Evolutionary conservation across 495 filamentous ascomycete species (phyloP), one percentile per base, ranked within the genome.

Genomic region (Chaetomidium leptoderma): DNA sequence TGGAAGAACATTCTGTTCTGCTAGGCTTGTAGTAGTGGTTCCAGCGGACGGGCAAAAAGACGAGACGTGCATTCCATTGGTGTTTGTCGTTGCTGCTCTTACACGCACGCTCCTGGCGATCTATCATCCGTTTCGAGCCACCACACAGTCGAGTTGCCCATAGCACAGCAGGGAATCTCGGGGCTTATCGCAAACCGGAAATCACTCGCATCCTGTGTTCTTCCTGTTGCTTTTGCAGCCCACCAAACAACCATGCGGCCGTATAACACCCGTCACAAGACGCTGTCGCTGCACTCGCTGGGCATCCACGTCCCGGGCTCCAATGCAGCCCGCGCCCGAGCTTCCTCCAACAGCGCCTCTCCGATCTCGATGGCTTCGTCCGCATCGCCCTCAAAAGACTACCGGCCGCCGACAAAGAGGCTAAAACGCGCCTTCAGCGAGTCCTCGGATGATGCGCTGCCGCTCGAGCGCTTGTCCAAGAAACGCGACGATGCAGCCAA

Each of bases 211-310:
- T 46, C 32, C 55, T 46, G 46, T 40, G 11, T 35, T 30, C 32
- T 42, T 54, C 57, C 26, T 44, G 16, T 52, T 39, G 32, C 54
- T 33, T 39, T 51, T 32, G 27, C 45, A 5, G 7, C 53, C 32
- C 33, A n/a, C n/a, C 29, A 8, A 59, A 47, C 63, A 61, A 83
- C 59, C 64, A 96, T 95, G 51, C 51, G 56, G 91, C 90, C 91
- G 61, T 97, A 97, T 82, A 96, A 98, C 74, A 98, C 93, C 60
- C 88, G 93, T 74, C 86, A 93, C 73, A 98, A 97, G 77, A 96
- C 91, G 68, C 75, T 98, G 66, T 98, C 93, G 30, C 79, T 98
- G 62, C 89, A 91, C 21, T 92, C 90, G 57, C 82, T 97, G 62
- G 93, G 93, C 69, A 96, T 97, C 60, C 90, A 92, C 65, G 75